Base-by-base conservation (phyloP, 176 grass and related monocot genomes). In the Rhynchospora pubera region DNA sequence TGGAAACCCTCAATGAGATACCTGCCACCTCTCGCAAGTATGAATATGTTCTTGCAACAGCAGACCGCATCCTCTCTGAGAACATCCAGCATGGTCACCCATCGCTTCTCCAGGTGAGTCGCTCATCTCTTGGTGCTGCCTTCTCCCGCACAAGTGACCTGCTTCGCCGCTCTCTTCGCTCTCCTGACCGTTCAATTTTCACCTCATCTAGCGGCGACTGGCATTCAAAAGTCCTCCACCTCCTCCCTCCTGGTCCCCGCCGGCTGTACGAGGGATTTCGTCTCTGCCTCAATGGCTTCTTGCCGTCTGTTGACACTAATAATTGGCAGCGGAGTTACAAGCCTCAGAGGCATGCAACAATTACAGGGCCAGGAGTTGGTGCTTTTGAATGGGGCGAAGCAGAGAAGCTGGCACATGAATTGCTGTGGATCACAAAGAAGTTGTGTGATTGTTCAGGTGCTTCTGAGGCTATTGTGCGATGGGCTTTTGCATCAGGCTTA, bases 361-460 rank as follows among this genome's bases (percentile, higher is more conserved):
- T 81, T 47, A 77, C 79, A 1, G 79, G 77, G 7, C 77, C 63
- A 24, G 76, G 45, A 10, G 21, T 73, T 32, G 64, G 84, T 9
- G 62, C 13, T 5, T 72, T 76, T 23, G 85, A 87, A 22, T 87
- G 85, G 85, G 58, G 62, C 8, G 85, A 87, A 69, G 67, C 85
- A 74, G 85, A 87, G 80, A 87, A 87, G 80, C 59, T 87, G 43
- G 85, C 85, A 42, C 68, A 87, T 57, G 81, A 84, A 46, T 67
- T 87, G 80, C 73, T 87, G n/a, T 84, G 81, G 81, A 87, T 79
- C 50, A 83, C 69, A 9, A 63, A 84, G 44, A 81, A 88, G 42
- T 83, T 88, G n/a, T 57, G 86, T 21, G 74, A 73, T 52, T 80
- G 86, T 69, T 56, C 26, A 6, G 82, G 82, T 50, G 51, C 24